Evolutionary conservation across 2,329 filamentous ascomycete species (phyloP), one percentile per base, ranked within the genome.

Genomic region (Bipolaris sorokiniana): DNA sequence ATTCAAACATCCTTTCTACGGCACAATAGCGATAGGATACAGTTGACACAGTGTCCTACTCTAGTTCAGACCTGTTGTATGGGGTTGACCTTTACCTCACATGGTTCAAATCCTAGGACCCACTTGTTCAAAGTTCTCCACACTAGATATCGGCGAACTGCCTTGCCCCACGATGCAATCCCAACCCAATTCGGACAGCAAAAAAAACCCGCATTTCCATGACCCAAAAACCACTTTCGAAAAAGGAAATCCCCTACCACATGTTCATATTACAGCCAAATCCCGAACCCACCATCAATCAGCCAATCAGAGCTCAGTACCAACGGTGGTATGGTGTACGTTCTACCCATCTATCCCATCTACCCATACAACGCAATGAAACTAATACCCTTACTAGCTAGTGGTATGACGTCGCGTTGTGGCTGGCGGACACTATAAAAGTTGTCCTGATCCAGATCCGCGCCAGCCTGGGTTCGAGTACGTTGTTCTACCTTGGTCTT

Each of bases 341-440:
- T 49, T 40, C 15, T 13, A 11, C 23, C 36, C 36, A 36, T 20
- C 41, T 10, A 26, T 26, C 23, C 31, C 9, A 37, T 11, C 34
- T 7, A 18, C n/a, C 33, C 5, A 31, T 22, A 40, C 31, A 46
- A 47, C 40, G 2, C 31, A n/a, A 41, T n/a, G 1, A 36, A 41
- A 33, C 48, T 51, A 51, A 51, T 38, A 47, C 10, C 48, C 13
- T 26, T 38, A 38, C 18, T n/a, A 50, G 49, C 66, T 68, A 68
- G 66, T 65, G 66, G 66, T 68, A 68, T 68, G 66, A 68, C 66
- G 66, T 67, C 66, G 65, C 66, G 66, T 68, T 68, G 66, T 68
- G 66, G 66, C 61, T 68, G 64, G 65, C 65, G 62, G 62, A 51
- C 54, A 66, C 38, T 50, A 2, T 18, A 23, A 45, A 45, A 33